Evolutionary conservation across 1,284 basidiomycete genomes (phyloP).

Genomic region (Apiotrichum brassicae): DNA sequence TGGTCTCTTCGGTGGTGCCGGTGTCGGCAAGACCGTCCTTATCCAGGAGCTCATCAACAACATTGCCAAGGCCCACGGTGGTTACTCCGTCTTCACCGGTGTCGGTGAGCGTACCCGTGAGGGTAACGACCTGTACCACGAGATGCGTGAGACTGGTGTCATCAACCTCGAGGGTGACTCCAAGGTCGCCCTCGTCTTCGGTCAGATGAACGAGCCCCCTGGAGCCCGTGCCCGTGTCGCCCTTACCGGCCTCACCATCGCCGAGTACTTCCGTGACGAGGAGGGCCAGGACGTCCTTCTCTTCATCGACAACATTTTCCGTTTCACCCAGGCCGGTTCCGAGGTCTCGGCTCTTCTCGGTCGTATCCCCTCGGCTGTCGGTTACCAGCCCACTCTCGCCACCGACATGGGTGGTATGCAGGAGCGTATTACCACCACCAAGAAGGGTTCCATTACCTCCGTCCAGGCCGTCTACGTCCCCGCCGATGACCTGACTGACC

Average conservation of each 20-base stretch:
- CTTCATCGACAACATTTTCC: slow-evolving; percentile 99
- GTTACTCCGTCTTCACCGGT: slow-evolving; percentile 99
- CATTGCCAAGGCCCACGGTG: slow-evolving; percentile 99
- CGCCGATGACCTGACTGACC: slow-evolving; percentile 99
- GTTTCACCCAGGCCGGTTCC: slow-evolving; percentile 99
- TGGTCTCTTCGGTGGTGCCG: slow-evolving; percentile 99
- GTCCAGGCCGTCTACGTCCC: slow-evolving; percentile 99
- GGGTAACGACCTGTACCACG: slow-evolving; percentile 99
- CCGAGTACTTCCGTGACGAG: slow-evolving; percentile 99
- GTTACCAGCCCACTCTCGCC: slow-evolving; percentile 98
- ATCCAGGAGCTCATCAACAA: slow-evolving; percentile 99
- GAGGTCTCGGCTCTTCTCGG: slow-evolving; percentile 98
- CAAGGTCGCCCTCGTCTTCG: slow-evolving; percentile 99
- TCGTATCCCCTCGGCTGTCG: slow-evolving; percentile 99
- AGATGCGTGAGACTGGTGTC: slow-evolving; percentile 99
- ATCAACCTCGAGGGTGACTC: slow-evolving; percentile 98
- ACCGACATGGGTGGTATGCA: slow-evolving; percentile 99
- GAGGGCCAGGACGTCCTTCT: slow-evolving; percentile 99
- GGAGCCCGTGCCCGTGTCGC: slow-evolving; percentile 99
- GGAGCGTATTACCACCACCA: slow-evolving; percentile 98
- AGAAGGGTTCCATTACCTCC: slow-evolving; percentile 99
- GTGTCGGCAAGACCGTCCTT: slow-evolving; percentile 99
- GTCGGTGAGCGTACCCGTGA: slow-evolving; percentile 97
- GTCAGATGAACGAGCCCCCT: slow-evolving; percentile 99
- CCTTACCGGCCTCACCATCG: slow-evolving; percentile 95